Conservation (phyloP, 2,329 filamentous ascomycete genomes). For the Venturiaceae sp. region DNA sequence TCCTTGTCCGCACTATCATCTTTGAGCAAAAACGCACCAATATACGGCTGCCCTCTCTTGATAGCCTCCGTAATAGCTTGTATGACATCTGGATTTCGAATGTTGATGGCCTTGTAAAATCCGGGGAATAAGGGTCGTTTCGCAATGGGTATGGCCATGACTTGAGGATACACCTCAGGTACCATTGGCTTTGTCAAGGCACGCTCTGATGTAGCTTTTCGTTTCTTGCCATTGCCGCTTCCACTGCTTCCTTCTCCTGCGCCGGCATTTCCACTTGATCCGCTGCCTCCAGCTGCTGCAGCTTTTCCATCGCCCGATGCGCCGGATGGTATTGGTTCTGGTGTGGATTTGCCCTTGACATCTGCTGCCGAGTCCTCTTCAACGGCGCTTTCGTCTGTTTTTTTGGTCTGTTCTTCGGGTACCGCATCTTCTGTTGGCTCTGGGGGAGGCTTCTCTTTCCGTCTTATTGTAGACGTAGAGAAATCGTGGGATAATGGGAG, state of each 20-base stretch:
- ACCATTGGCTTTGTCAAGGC: slow-evolving; percentile 80
- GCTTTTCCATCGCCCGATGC: slow-evolving; percentile 47
- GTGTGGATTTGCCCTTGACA: slow-evolving; percentile 35
- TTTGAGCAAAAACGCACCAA: slow-evolving; percentile 94
- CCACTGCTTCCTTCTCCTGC: slow-evolving; percentile 41
- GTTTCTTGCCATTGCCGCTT: slow-evolving; percentile 55
- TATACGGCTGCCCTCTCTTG: slow-evolving; percentile 92
- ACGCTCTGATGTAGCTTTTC: slow-evolving; percentile 61
- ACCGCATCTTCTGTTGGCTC: slow-evolving; percentile 38
- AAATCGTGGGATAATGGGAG: slow-evolving; percentile 21
- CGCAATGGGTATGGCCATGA: slow-evolving; percentile 93
- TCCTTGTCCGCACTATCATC: slow-evolving; percentile 92
- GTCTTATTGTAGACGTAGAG: slow-evolving; percentile 33
- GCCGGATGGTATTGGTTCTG: slow-evolving; percentile 41
- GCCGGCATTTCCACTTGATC: slow-evolving; percentile 36
- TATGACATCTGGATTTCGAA: slow-evolving; percentile 84
- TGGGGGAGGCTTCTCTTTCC: slow-evolving; percentile 45
- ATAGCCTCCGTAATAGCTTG: slow-evolving; percentile 93
- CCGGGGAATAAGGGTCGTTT: slow-evolving; percentile 91
- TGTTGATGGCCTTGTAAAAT: slow-evolving; percentile 98
- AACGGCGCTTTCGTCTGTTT: slow-evolving; percentile 31
- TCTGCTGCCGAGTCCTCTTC: slow-evolving; percentile 29
- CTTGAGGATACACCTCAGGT: slow-evolving; percentile 92
- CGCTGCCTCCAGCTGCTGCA: slow-evolving; percentile 44
- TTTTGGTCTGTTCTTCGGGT: slow-evolving; percentile 33